Base-by-base conservation (phyloP, 2,329 filamentous ascomycete species). In the Periconia sp. region DNA sequence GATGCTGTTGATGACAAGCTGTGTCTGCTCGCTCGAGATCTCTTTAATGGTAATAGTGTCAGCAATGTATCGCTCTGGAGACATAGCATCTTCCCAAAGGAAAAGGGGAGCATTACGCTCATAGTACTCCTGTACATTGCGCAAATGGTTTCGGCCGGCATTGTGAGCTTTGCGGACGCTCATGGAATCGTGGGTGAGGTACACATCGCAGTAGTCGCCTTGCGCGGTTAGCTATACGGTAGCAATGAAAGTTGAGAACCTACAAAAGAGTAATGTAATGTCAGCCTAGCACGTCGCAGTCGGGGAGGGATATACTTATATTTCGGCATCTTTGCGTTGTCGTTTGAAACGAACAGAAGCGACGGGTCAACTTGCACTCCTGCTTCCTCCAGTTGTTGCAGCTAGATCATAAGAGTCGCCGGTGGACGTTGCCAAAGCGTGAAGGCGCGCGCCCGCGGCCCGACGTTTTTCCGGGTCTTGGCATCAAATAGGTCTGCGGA, bases 131-230 rank as follows among this genome's bases (percentile, higher is more conserved):
- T 97, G 89, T 30, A 99, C 94, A 76, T 99, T 99, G 70, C 94
- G 90, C 59, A 99, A 80, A 73, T 99, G 94, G 79, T 99, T 99
- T 68, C 93, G 87, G 58, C 94, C 94, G 73, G 86, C 89, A 81
- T 99, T 99, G 78, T 99, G 94, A 47, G 94, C 94, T 81, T 97
- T 97, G 68, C 94, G 92, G 77, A 99, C 94, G 78, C 92, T 96
- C 93, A 97, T 97, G 44, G 92, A 96, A 83, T 99, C 94, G 84
- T 99, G 94, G 64, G 94, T 99, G 67, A 99, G 89, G 84, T 99
- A 99, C 76, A 99, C 94, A 89, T 99, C 94, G 85, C 94, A 99
- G 79, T 99, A 99, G 77, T 99, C 94, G 83, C 92, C 77, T 82
- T 65, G 65, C 48, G 18, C 49, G 44, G 45, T 63, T 54, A 62